Conservation (phyloP, 495 filamentous ascomycete genomes). For the Aspergillus sclerotioniger region DNA sequence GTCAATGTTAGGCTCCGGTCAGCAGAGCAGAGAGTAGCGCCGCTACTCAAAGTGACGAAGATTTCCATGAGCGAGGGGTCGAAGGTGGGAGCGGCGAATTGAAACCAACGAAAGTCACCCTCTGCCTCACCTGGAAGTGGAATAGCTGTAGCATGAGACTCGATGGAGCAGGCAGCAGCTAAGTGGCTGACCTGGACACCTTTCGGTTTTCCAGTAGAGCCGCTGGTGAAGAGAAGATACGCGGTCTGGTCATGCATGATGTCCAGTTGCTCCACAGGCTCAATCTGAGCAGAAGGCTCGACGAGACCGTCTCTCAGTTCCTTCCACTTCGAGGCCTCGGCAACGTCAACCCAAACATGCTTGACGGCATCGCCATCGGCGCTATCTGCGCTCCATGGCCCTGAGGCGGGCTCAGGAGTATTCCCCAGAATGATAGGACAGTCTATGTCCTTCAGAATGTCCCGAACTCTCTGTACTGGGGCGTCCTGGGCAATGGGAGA, state of each 20-base stretch:
- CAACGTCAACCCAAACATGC: conserved; percentile 28
- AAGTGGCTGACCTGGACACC: conserved; percentile 73
- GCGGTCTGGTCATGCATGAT: conserved; percentile 50
- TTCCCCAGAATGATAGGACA: conserved; percentile 52
- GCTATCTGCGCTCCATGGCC: conserved; percentile 3
- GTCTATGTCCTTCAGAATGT: conserved; percentile 64
- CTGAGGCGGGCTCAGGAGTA: conserved; percentile 12
- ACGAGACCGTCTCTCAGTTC: conserved; percentile 10
- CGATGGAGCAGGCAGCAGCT: conserved; percentile 66
- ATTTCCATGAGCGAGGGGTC: conserved; percentile 85
- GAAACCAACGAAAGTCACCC: conserved; percentile 67
- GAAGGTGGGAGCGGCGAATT: conserved; percentile 80
- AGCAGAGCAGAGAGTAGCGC: conserved; percentile 54
- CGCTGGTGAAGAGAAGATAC: conserved; percentile 86
- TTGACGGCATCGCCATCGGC: background rate
- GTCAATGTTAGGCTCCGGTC: conserved; percentile 24
- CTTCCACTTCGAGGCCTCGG: conserved; percentile 20
- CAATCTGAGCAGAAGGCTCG: background rate
- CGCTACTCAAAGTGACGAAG: conserved; percentile 70
- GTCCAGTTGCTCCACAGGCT: conserved; percentile 6
- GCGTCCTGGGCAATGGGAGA: conserved; percentile 72
- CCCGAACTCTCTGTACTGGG: conserved; percentile 64
- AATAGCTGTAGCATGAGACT: conserved; percentile 54
- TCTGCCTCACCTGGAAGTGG: conserved; percentile 52
- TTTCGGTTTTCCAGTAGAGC: conserved; percentile 81